Conservation (phyloP, 2,329 filamentous ascomycete genomes). For the Microcera coccophila region DNA sequence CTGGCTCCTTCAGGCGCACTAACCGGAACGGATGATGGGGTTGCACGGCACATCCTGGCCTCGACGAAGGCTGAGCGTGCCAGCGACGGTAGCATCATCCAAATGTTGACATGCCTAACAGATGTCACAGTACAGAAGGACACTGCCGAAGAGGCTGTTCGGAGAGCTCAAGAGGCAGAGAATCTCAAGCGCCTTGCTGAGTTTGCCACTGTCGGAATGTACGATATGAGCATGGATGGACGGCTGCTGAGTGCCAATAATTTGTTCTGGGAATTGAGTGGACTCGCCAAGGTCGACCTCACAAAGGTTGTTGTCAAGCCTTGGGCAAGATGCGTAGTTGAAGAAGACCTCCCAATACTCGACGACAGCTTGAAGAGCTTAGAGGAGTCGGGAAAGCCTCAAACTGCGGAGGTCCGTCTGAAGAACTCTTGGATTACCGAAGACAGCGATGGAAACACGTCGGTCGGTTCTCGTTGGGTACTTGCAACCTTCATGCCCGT, state of each 20-base stretch:
- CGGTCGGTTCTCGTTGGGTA: constrained; percentile 46
- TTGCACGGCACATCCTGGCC: constrained; percentile 44
- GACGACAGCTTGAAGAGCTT: constrained; percentile 39
- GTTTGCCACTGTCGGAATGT: constrained; percentile 53
- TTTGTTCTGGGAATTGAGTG: constrained; percentile 51
- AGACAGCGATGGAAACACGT: constrained; percentile 42
- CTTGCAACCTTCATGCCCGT: constrained; percentile 50
- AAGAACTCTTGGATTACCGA: constrained; percentile 45
- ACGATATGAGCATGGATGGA: constrained; percentile 50
- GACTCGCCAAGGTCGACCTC: constrained; percentile 43
- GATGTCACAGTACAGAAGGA: constrained; percentile 50
- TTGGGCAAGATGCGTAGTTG: constrained; percentile 42
- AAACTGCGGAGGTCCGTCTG: constrained; percentile 47
- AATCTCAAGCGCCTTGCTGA: constrained; percentile 53
- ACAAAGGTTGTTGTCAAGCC: constrained; percentile 38
- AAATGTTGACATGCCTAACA: constrained; percentile 47
- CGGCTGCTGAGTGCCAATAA: constrained; percentile 50
- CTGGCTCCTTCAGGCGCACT: constrained; percentile 17
- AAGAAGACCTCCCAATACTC: constrained; percentile 42
- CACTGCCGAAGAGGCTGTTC: constrained; percentile 46
- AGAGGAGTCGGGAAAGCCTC: constrained; percentile 38
- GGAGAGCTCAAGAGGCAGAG: constrained; percentile 48
- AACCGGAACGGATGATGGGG: constrained; percentile 26
- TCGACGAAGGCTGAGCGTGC: constrained; percentile 46
- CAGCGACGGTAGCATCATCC: constrained; percentile 40